phyloP scores from a whole-genome alignment of 495 filamentous ascomycete species.

The Aspergillus sclerotiicarbonarius region DNA sequence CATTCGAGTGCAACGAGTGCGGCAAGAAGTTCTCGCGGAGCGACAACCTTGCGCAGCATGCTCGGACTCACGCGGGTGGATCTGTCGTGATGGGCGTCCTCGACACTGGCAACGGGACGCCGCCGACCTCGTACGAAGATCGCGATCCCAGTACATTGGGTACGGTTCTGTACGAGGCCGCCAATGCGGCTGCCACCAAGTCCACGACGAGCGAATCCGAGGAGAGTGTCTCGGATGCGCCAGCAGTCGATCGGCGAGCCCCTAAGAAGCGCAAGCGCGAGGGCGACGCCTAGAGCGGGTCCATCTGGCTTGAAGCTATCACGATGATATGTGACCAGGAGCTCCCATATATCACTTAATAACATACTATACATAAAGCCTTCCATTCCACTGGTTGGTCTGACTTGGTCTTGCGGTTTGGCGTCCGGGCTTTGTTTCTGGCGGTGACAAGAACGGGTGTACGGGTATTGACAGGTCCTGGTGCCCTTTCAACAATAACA shows the following conservation, averaged over 20 bases:
- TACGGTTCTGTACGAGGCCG: slow-evolving; percentile 72
- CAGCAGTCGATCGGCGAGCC: slow-evolving; percentile 46
- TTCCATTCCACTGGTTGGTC: slow-evolving; percentile 18
- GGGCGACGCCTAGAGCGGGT: slow-evolving; percentile 31
- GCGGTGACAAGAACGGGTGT: slow-evolving; percentile 30
- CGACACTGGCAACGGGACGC: slow-evolving; percentile 58
- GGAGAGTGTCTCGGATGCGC: slow-evolving; percentile 41
- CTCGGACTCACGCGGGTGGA: slow-evolving; percentile 87
- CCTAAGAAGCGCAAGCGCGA: slow-evolving; percentile 80
- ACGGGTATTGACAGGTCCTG: slow-evolving; percentile 11
- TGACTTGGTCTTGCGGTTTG: slow-evolving; percentile 36
- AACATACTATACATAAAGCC: slow-evolving; percentile 12
- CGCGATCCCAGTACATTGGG: slow-evolving; percentile 63
- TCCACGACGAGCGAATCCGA: slow-evolving; percentile 52
- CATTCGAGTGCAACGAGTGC: slow-evolving; percentile 94
- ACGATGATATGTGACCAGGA: slow-evolving; percentile 48
- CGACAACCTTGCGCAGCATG: slow-evolving; percentile 95
- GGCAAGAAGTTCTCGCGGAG: slow-evolving; percentile 99
- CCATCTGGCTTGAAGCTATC: slow-evolving; percentile 23
- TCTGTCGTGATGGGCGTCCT: slow-evolving; percentile 87
- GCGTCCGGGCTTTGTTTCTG: slow-evolving; percentile 42
- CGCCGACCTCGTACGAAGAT: slow-evolving; percentile 46
- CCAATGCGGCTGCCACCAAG: slow-evolving; percentile 60
- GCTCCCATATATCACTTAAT: slow-evolving; percentile 30
- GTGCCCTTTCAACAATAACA: slow-evolving; percentile 1